Evolutionary conservation across 2,329 filamentous ascomycete genomes (phyloP), one percentile per base, ranked within the genome.

Genomic region (Xylariaceae sp.): DNA sequence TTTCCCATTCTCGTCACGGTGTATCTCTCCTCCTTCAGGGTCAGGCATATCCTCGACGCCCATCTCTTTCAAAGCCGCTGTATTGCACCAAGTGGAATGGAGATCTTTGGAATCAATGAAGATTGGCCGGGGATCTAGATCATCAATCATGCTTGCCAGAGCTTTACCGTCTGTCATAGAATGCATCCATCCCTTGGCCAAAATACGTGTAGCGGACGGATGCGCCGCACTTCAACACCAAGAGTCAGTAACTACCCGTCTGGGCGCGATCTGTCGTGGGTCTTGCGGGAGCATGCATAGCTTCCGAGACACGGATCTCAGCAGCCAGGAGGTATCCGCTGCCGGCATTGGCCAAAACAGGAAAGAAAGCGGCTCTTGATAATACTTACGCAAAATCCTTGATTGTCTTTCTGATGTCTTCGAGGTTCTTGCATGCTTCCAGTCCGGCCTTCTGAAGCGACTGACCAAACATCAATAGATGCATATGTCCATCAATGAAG

Each of bases 401-500:
- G 63, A 86, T 80, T 2, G 75, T 71, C 5, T 60, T 62, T 3
- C 77, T 76, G 61, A 86, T 84, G 45, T 84, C 82, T 5, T 71
- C 67, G 0, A 84, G 71, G 48, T 74, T 71, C 45, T 75, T 74
- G 70, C 82, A 83, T 11, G 63, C 53, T 37, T 77, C 74, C 2
- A 86, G 71, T 34, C 76, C 73, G 28, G 80, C 73, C 68, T 84
- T 84, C 60, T 76, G 74, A 11, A 85, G 75, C 0, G 82, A 78
- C 64, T 82, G 79, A 2, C 82, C 82, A 23, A 85, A 76, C 43
- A 82, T 75, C 37, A 85, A 74, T 11, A 85, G 74, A 67, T 86
- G 83, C 74, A 83, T 81, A 65, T 86, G 83, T 0, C 80, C 82
- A 62, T 86, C 83, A 46, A 85, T 77, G 65, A 85, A 85, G 5